Evolutionary conservation across 2,329 filamentous ascomycete genomes (phyloP).

Genomic region (Neofusicoccum umdonicola): DNA sequence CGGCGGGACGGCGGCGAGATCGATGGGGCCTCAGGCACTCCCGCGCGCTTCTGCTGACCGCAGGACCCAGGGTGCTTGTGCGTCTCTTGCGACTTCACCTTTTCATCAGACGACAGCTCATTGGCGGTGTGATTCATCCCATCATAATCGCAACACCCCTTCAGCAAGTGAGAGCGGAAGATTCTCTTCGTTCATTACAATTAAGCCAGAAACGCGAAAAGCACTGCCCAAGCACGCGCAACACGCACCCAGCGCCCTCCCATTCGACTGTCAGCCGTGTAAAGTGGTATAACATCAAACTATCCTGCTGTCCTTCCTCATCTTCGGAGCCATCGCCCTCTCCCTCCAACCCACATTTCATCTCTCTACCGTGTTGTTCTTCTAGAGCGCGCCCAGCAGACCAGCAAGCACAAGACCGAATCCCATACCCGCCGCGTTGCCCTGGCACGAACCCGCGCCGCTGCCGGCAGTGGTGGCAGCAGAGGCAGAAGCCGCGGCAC

Average conservation of each 20-base stretch:
- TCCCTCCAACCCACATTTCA: background rate
- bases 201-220: background rate
- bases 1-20: background rate
- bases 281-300: background rate
- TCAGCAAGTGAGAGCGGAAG: background rate
- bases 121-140: too few relatives aligned
- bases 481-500: background rate
- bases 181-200: background rate
- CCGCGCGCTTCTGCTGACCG: too few relatives aligned
- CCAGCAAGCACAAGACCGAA: slow-evolving; percentile 12
- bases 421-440: slow-evolving; percentile 6
- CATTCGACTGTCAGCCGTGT: background rate
- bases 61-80: too few relatives aligned
- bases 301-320: background rate
- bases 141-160: too few relatives aligned
- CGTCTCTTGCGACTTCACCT: too few relatives aligned
- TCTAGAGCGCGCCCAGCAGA: slow-evolving; percentile 4
- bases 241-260: too few relatives aligned
- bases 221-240: too few relatives aligned
- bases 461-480: background rate
- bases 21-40: too few relatives aligned
- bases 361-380: background rate
- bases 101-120: too few relatives aligned
- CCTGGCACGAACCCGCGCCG: background rate
- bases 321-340: background rate